Base-by-base conservation (phyloP, 179 eudicot species). In the Silene noctiflora region DNA sequence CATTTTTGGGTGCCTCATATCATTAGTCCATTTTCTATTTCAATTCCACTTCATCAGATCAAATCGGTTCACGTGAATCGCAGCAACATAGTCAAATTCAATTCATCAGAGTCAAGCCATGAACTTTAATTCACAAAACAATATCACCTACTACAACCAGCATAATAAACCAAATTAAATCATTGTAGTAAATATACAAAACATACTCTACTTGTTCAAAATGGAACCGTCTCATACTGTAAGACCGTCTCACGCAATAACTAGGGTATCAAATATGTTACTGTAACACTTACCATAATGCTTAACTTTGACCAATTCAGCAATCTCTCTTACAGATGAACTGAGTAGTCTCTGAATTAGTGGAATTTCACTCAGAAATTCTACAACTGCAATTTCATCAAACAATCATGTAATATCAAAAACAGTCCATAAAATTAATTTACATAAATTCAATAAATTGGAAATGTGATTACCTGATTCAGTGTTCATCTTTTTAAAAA, bases 281-380 rank as follows among this genome's bases (percentile, higher is more conserved):
- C 11, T 51, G n/a, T 6, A 17, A 66, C 3, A 39, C 10, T 51
- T 78, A 82, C 98, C 93, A 78, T 79, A 94, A 75, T 71, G 84
- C 63, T 87, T 84, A 55, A 84, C 67, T 75, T 61, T 22, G 21
- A 95, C 88, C 55, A 85, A 55, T 65, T 83, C 73, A 24, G 97
- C 88, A 55, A 95, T 91, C 76, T 85, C 86, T 71, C 51, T 81
- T 22, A 89, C 78, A 56, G 91, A 87, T 20, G 89, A 87, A 74
- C 81, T 73, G 22, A 91, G 96, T 19, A 90, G 81, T 72, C 85
- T 76, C 71, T 90, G 89, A 65, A 89, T 85, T 86, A 90, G 74
- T 29, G 89, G 90, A 77, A 90, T 87, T 60, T 77, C 77, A 6
- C 87, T 83, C 76, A 87, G 61, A 77, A 89, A 90, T 67, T 89